Evolutionary conservation across 2,329 filamentous ascomycete species (phyloP).

Genomic region (Fusarium secorum): DNA sequence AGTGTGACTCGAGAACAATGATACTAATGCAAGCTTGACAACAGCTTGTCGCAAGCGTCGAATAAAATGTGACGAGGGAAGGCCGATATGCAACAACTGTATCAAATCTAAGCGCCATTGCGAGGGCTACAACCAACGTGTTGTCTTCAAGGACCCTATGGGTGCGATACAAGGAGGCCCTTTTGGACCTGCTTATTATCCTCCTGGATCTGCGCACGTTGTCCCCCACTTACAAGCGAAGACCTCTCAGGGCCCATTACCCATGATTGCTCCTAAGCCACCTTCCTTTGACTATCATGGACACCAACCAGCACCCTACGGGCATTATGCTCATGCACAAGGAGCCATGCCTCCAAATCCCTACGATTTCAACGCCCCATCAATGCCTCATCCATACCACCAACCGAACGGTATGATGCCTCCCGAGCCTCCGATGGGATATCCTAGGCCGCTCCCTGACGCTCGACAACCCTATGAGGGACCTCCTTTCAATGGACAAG

Average conservation of each 20-base stretch:
- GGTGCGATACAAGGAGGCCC: slow-evolving; percentile 54
- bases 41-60: slow-evolving; percentile 89
- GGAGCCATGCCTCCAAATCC: slow-evolving; percentile 8
- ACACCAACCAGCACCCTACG: slow-evolving; percentile 23
- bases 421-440: slow-evolving; percentile 13
- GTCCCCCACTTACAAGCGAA: slow-evolving; percentile 47
- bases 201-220: slow-evolving; percentile 49
- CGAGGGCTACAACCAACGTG: slow-evolving; percentile 82
- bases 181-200: slow-evolving; percentile 53
- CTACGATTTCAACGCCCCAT: slow-evolving; percentile 36
- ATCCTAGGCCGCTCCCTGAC: slow-evolving; percentile 24
- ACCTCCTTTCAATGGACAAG: slow-evolving; percentile 16
- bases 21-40: slow-evolving; percentile 37
- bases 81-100: slow-evolving; percentile 83
- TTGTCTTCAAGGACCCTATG: slow-evolving; percentile 78
- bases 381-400: slow-evolving; percentile 20
- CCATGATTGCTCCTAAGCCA: slow-evolving; percentile 62
- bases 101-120: slow-evolving; percentile 85
- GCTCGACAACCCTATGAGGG: slow-evolving; percentile 25
- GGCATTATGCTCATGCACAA: slow-evolving; percentile 30
- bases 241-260: slow-evolving; percentile 49
- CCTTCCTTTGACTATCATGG: slow-evolving; percentile 46
- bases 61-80: slow-evolving; percentile 96
- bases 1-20: background rate
- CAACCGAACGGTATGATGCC: slow-evolving; percentile 23